Conservation (phyloP, 2,329 filamentous ascomycete species). For the Leptographium lundbergii region DNA sequence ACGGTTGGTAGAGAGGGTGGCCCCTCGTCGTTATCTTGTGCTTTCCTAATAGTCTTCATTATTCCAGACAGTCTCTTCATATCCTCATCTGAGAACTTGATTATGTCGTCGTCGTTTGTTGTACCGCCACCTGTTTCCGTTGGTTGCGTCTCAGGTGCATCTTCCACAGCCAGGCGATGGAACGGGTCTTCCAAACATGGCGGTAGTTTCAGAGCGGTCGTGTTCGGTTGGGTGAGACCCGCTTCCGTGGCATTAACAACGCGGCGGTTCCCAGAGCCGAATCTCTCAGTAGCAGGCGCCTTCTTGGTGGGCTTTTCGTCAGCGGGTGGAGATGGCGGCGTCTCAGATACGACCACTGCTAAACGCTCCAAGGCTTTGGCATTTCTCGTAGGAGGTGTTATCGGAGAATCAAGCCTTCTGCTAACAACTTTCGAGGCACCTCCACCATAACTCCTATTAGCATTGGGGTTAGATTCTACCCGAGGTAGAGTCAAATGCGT, state of each 20-base stretch:
- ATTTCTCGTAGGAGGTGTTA: background rate
- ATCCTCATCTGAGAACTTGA: background rate
- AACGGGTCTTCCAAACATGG: too few relatives aligned
- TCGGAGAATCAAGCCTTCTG: background rate
- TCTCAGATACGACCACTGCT: background rate
- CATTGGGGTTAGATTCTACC: background rate
- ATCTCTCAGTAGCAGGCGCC: too few relatives aligned
- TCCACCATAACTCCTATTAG: background rate
- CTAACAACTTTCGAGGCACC: background rate
- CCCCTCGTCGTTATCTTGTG: background rate
- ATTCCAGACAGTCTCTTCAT: background rate
- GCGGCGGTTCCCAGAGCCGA: too few relatives aligned
- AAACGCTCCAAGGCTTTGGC: background rate
- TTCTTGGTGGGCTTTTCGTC: background rate
- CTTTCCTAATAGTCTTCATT: background rate
- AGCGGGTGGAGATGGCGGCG: background rate
- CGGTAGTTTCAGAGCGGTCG: too few relatives aligned
- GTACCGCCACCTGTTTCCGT: background rate
- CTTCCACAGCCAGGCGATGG: background rate
- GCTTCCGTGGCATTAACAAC: too few relatives aligned
- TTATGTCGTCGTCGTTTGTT: background rate
- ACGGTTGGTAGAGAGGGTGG: background rate
- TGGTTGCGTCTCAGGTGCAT: background rate
- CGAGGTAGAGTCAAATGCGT: background rate
- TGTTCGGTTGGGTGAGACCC: too few relatives aligned